Evolutionary conservation across 2,329 filamentous ascomycete species (phyloP).

Genomic region (Hypoxylon sp.): DNA sequence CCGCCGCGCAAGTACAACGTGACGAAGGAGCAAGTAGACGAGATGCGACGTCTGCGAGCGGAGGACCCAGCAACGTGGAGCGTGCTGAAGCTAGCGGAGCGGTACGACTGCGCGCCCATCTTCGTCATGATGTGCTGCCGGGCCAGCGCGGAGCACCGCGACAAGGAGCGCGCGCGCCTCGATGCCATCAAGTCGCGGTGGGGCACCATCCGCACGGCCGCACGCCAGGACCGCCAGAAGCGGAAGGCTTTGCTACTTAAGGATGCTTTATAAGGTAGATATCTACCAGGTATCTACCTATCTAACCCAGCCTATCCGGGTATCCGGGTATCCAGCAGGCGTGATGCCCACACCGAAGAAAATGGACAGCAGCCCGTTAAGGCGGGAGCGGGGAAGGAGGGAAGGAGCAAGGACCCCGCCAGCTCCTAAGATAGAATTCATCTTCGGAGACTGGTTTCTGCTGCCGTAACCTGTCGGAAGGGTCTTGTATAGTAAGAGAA

Average conservation of each 20-base stretch:
- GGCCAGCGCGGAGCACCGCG: conserved; percentile 64
- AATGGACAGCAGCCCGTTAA: neutral
- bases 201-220: conserved; percentile 69
- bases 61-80: conserved; percentile 70
- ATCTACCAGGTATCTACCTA: neutral
- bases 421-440: neutral
- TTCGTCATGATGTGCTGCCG: conserved; percentile 73
- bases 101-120: conserved; percentile 69
- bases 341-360: no score
- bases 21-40: conserved; percentile 68
- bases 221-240: conserved; percentile 69
- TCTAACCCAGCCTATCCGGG: no score
- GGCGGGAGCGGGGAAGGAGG: neutral
- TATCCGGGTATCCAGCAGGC: no score
- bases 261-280: conserved; percentile 62
- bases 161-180: conserved; percentile 61
- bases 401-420: neutral
- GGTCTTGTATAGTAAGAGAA: neutral
- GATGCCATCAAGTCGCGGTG: conserved; percentile 68
- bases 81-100: conserved; percentile 66
- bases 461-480: neutral
- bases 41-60: conserved; percentile 70
- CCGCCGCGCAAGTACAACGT: conserved; percentile 64
- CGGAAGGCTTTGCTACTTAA: conserved; percentile 67
- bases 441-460: neutral